Evolutionary conservation across 306 rosid genomes (phyloP).

Genomic region (Sindora glabra): DNA sequence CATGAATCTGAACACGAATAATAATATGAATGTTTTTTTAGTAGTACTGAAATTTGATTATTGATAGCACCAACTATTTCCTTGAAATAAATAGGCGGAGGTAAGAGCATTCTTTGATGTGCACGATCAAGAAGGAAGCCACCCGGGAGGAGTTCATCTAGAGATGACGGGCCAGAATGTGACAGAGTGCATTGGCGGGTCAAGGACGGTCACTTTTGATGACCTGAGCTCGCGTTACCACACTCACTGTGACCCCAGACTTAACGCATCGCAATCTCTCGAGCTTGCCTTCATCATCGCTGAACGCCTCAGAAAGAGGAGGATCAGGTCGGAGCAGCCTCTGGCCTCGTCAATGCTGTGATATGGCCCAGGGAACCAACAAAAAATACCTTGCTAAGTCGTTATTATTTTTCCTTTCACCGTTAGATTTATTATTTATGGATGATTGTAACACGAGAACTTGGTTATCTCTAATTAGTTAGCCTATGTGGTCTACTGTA

Average conservation of each 20-base stretch:
- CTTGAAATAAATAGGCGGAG: conserved; percentile 57
- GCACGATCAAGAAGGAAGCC: conserved; percentile 99
- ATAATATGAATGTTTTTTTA: too few species aligned
- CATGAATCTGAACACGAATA: too few species aligned
- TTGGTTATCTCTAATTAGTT: neutral
- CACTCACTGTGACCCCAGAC: conserved; percentile 98
- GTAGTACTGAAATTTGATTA: neutral
- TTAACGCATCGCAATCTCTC: conserved; percentile 92
- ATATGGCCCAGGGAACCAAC: conserved; percentile 15
- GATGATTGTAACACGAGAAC: conserved; percentile 1
- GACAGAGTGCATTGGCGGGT: conserved; percentile 98
- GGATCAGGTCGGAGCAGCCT: conserved; percentile 65
- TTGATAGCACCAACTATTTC: conserved; percentile 2
- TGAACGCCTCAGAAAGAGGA: conserved; percentile 78
- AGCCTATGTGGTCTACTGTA: conserved; percentile 29
- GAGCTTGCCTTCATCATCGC: conserved; percentile 97
- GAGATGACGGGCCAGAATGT: conserved; percentile 99
- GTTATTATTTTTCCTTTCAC: neutral
- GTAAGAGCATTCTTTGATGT: conserved; percentile 98
- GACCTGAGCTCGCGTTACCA: conserved; percentile 95
- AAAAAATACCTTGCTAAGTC: conserved; percentile 7
- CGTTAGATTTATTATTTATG: too few species aligned
- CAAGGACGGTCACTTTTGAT: conserved; percentile 85
- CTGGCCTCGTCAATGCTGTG: conserved; percentile 28
- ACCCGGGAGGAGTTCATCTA: conserved; percentile 91